Percentiles rank a stretch among this genome's conserved stretches.
These are phyloP conservation scores for Theobroma cacao DNA, from an alignment of 345 rosid species.

Conservation along the genomic window DNA sequence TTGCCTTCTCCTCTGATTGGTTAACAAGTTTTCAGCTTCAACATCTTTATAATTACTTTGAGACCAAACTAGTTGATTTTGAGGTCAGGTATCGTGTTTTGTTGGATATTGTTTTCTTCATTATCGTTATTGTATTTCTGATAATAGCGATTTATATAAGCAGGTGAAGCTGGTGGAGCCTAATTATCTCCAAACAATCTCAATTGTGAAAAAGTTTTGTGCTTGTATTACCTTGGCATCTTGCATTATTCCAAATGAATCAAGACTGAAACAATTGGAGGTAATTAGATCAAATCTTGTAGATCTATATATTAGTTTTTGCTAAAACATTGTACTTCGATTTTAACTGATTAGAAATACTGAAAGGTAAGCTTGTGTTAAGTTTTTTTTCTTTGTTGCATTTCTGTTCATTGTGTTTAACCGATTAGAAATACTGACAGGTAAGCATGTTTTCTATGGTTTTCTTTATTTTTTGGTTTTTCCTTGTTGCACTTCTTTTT, in stretches of 20 bases:
- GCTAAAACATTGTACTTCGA: not conserved
- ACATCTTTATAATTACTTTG: conserved; percentile 58
- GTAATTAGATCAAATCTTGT: conserved; percentile 39
- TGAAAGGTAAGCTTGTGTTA: not conserved
- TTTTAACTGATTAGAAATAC: not conserved
- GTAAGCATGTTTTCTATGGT: not conserved
- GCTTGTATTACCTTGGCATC: conserved; percentile 42
- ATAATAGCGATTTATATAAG: conserved; percentile 21
- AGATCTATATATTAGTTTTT: not conserved
- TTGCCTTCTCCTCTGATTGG: conserved; percentile 24
- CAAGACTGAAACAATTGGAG: conserved; percentile 68
- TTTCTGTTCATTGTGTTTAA: too few species aligned
- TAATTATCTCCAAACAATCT: conserved; percentile 34
- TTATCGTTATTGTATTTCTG: conserved; percentile 11
- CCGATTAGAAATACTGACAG: not conserved
- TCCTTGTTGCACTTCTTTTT: not conserved
- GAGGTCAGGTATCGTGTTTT: conserved; percentile 45
- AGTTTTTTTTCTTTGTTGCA: too few species aligned
- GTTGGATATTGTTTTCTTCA: not conserved
- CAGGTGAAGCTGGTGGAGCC: conserved; percentile 56
- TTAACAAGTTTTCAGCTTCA: conserved; percentile 34
- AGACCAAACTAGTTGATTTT: conserved; percentile 48
- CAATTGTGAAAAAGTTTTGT: conserved; percentile 58
- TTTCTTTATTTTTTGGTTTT: not conserved
- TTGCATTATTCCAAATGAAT: conserved; percentile 65